Base-by-base conservation (phyloP, 495 filamentous ascomycete genomes). In the Tuber microsphaerosporum region DNA sequence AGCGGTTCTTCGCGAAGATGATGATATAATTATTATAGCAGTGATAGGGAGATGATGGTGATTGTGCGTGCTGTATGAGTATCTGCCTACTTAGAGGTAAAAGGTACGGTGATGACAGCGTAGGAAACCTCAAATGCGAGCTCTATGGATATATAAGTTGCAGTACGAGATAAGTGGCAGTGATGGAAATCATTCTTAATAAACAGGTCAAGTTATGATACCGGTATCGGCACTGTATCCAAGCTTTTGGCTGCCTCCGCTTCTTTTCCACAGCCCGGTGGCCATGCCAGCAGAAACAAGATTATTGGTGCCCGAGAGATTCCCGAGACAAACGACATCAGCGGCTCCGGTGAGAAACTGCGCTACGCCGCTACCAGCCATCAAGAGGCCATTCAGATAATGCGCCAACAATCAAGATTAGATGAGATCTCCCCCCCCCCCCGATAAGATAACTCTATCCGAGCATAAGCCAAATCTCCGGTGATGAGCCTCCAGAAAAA, bases 401-500 rank as follows among this genome's bases (percentile, higher is more conserved):
- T 14, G 31, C 34, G 1, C 43, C 5, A 34, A 41, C 4, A 41
- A 41, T 20, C 17, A 39, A 26, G 39, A 45, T 41, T 45, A 31
- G 70, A 41, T 45, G 16, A 41, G 70, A 71, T 31, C 10, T 9
- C 42, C 70, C 34, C 6, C 26, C n/a, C 42, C 70, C 34, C 6
- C 26, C 14, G 70, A 31, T 42, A 45, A 45, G 70, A 44, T 71
- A 71, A 71, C 70, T 44, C 37, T 43, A 71, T 41, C 70, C n/a
- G 10, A 42, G 39, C 70, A 31, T 7, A 2, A 39, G n/a, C 14
- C 56, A 34, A 65, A 17, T 31, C 56, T 34, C 56, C 12, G 17
- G 17, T 7, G n/a, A 45, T 56, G 72, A 73, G 26, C 46, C 46
- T 39, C 72, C 8, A 73, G 34, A 70, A 73, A 73, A 56, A 31